phyloP scores from a whole-genome alignment of 805 yeast genomes.

The Ogataea degrootiae region DNA sequence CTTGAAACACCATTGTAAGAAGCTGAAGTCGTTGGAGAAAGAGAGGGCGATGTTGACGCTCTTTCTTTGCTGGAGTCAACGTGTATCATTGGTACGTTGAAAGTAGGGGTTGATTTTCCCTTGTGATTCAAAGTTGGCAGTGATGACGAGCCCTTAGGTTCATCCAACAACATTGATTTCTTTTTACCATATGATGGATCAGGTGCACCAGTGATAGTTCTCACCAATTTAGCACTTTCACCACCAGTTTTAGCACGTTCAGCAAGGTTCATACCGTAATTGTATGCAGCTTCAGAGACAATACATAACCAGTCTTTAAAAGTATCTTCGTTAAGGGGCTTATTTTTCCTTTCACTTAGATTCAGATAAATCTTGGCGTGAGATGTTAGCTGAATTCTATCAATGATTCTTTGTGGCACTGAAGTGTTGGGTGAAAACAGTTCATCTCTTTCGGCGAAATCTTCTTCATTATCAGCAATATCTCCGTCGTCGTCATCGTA shows the following conservation, averaged over 20 bases:
- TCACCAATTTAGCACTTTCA: slow-evolving; percentile 36
- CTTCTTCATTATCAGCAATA: slow-evolving; percentile 4
- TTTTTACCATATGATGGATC: slow-evolving; percentile 22
- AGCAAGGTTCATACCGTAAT: slow-evolving; percentile 31
- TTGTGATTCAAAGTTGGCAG: not conserved
- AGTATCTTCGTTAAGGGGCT: slow-evolving; percentile 22
- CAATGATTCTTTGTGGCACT: slow-evolving; percentile 21
- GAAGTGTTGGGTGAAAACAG: not conserved
- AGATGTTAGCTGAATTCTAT: slow-evolving; percentile 20
- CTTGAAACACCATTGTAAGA: slow-evolving; percentile 10
- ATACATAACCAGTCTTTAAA: slow-evolving; percentile 27
- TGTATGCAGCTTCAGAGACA: slow-evolving; percentile 30
- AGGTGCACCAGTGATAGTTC: slow-evolving; percentile 39
- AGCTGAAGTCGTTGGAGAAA: not conserved
- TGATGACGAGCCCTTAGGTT: slow-evolving; percentile 1
- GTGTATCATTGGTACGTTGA: slow-evolving; percentile 11
- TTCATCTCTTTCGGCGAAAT: slow-evolving; percentile 9
- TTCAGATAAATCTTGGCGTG: slow-evolving; percentile 24
- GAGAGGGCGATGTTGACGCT: not conserved
- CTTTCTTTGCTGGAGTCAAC: slow-evolving; percentile 3
- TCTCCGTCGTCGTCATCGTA: slow-evolving; percentile 7
- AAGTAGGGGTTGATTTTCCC: too few relatives aligned
- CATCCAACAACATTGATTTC: slow-evolving; percentile 29
- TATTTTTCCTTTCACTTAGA: slow-evolving; percentile 15
- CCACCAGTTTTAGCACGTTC: slow-evolving; percentile 33